phyloP scores from a whole-genome alignment of 2,329 filamentous ascomycete species.

The Thelonectria discophora region DNA sequence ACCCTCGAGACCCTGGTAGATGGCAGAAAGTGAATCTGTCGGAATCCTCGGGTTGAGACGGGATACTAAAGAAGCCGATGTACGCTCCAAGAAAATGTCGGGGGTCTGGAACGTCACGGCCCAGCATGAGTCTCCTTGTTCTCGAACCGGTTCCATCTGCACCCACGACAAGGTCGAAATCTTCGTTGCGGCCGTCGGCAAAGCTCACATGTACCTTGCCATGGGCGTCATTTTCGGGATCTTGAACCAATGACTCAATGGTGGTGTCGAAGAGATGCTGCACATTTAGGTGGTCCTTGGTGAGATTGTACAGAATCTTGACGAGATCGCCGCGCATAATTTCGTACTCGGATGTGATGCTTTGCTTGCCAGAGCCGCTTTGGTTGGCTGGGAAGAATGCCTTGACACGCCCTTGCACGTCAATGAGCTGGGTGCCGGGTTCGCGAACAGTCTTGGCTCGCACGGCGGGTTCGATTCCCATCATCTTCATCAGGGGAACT shows the following conservation, averaged over 20 bases:
- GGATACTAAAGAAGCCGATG: neutral
- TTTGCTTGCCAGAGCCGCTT: constrained; percentile 35
- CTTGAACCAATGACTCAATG: constrained; percentile 39
- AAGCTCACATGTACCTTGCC: constrained; percentile 55
- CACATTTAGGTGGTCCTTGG: constrained; percentile 33
- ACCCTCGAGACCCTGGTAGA: neutral
- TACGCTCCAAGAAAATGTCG: constrained; percentile 14
- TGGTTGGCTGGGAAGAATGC: constrained; percentile 50
- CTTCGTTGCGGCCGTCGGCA: neutral
- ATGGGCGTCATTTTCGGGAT: constrained; percentile 42
- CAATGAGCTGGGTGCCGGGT: constrained; percentile 57
- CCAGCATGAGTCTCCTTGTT: constrained; percentile 18
- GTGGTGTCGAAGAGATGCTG: constrained; percentile 45
- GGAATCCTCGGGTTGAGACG: constrained; percentile 5
- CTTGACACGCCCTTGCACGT: constrained; percentile 48
- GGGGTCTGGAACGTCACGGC: constrained; percentile 23
- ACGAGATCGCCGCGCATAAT: constrained; percentile 64
- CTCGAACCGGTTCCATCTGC: neutral
- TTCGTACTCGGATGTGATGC: constrained; percentile 61
- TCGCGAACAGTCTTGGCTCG: constrained; percentile 54
- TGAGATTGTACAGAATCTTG: constrained; percentile 53
- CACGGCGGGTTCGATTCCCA: constrained; percentile 16
- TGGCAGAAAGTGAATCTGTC: constrained; percentile 11
- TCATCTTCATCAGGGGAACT: constrained; percentile 57
- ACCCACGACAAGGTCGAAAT: neutral